phyloP scores from a whole-genome alignment of 2,329 filamentous ascomycete genomes.

The Stachybotrys chlorohalonatus region DNA sequence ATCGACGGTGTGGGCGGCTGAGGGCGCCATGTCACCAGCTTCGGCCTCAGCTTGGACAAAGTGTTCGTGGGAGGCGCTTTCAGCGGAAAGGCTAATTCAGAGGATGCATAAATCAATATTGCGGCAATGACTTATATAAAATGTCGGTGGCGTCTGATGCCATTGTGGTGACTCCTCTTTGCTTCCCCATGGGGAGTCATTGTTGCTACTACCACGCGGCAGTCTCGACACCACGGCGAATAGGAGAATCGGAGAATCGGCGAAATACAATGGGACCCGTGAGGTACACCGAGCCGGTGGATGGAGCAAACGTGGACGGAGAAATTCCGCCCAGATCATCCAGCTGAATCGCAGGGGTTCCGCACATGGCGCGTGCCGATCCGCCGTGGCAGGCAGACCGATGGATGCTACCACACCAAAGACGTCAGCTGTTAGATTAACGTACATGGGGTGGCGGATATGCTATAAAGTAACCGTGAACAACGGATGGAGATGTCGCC shows the following conservation, averaged over 20 bases:
- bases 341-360: not conserved
- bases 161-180: not conserved
- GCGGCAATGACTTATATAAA: not conserved
- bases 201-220: not conserved
- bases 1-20: constrained; percentile 19
- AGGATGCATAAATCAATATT: not conserved
- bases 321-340: not conserved
- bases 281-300: not conserved
- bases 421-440: not conserved
- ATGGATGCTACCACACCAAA: not conserved
- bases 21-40: constrained; percentile 19
- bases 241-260: not conserved
- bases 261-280: not conserved
- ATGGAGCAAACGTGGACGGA: not conserved
- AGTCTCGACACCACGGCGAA: not conserved
- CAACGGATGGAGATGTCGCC: not conserved
- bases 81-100: not conserved
- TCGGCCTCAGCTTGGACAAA: not conserved
- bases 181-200: not conserved
- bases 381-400: not conserved
- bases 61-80: not conserved
- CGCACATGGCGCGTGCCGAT: not conserved
- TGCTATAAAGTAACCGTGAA: not conserved
- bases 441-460: not conserved
- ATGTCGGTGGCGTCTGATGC: not conserved